Base-by-base conservation (phyloP, 106 monocot species). In the Acanthochlamys bracteata region DNA sequence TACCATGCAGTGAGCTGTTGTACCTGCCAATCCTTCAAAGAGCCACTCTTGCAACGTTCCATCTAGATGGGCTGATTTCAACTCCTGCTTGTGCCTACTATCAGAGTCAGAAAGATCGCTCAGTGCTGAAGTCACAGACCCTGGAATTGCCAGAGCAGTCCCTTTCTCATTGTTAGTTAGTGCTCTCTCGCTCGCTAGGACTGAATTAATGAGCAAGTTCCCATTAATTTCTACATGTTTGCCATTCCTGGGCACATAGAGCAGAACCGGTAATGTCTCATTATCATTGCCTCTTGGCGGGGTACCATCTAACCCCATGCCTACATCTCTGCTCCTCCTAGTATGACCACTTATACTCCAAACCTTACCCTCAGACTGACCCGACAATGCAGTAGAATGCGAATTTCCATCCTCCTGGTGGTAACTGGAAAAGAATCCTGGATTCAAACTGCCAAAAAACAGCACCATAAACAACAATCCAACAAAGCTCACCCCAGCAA, bases 191-290 rank as follows among this genome's bases (percentile, higher is more conserved):
- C 84, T 84, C n/a, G 84, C 94, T 61, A 95, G 77, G 64, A 95
- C 84, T 7, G 94, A 95, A 63, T 84, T 81, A 45, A 95, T 90
- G 67, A 95, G 84, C 75, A 95, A 72, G 74, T 95, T 95, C 1
- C 94, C 90, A 71, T 95, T 84, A 16, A 95, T 95, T 73, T 84
- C 71, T 42, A 86, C 90, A 71, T 87, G 94, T 54, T 87, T 95
- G 40, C 90, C 84, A 64, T 95, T 95, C 60, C 94, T 86, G 3
- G 90, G 90, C 47, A 95, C 94, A 71, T 95, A 90, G 7, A 95
- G 79, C 42, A 90, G 73, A 58, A 84, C 90, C 57, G 90, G 75
- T 2, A 95, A 70, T 55, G 62, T 84, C 55, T 82, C 79, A 43
- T 74, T 84, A 41, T 79, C 58, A 65, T 95, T 90, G 15, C 56